These are phyloP conservation scores for Lunularia cruciata DNA, from an alignment of 225 moss, liverwort and hornwort genomes.

Conservation along the genomic window DNA sequence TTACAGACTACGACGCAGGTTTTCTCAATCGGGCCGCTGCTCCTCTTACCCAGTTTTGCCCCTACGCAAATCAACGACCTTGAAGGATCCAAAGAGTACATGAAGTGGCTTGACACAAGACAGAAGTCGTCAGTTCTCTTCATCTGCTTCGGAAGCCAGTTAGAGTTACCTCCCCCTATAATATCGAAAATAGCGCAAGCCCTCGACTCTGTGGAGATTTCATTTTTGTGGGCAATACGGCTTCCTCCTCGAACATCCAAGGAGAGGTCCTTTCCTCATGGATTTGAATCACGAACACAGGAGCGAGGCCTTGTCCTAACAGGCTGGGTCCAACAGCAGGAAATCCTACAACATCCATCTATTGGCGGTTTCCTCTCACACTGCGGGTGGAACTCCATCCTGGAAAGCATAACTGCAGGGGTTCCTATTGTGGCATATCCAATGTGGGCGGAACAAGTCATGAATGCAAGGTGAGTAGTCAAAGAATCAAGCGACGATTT, in stretches of 20 bases:
- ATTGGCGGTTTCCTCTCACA: conserved; percentile 41
- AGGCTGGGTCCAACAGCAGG: conserved; percentile 24
- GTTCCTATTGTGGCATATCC: conserved; percentile 40
- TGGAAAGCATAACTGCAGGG: conserved; percentile 33
- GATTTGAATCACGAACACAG: conserved; percentile 3
- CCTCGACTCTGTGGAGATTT: conserved; percentile 26
- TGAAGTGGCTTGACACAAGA: conserved; percentile 30
- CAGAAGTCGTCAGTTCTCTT: conserved; percentile 27
- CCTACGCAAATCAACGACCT: not conserved
- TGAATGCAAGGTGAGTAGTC: conserved; percentile 34
- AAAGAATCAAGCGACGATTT: not conserved
- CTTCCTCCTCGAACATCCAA: not conserved
- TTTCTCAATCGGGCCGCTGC: conserved; percentile 21
- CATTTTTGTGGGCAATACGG: conserved; percentile 33
- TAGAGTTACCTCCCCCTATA: not conserved
- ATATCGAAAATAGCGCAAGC: conserved; percentile 26
- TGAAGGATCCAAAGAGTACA: not conserved
- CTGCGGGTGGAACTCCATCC: conserved; percentile 46
- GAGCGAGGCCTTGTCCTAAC: conserved; percentile 20
- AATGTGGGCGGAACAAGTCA: conserved; percentile 26
- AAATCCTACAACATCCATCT: conserved; percentile 30
- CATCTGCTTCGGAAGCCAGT: conserved; percentile 35
- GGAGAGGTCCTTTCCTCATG: not conserved
- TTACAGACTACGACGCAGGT: conserved; percentile 7
- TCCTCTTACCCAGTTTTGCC: conserved; percentile 14